Conservation (phyloP, 768 basidiomycete genomes). For the Mycena indigotica region DNA sequence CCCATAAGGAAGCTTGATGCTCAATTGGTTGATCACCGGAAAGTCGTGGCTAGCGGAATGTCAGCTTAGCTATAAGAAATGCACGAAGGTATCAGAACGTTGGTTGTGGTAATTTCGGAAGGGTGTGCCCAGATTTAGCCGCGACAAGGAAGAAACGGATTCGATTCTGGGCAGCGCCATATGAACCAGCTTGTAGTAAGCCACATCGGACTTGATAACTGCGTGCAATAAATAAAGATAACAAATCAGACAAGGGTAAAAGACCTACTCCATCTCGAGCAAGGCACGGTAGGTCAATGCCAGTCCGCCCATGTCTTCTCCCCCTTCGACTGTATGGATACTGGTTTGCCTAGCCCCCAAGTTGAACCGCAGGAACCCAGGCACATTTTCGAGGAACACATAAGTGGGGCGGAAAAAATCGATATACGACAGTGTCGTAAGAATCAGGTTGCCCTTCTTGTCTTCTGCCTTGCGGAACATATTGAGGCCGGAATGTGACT, state of each 20-base stretch:
- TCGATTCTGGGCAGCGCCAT: slow-evolving; percentile 59
- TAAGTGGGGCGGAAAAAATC: slow-evolving; percentile 47
- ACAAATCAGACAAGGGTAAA: not conserved
- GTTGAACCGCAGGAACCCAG: slow-evolving; percentile 48
- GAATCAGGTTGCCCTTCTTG: slow-evolving; percentile 65
- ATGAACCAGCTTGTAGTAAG: slow-evolving; percentile 55
- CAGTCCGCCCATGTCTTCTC: slow-evolving; percentile 72
- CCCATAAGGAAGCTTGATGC: slow-evolving; percentile 52
- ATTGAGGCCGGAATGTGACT: slow-evolving; percentile 73
- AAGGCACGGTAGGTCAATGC: slow-evolving; percentile 66
- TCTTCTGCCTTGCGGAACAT: slow-evolving; percentile 72
- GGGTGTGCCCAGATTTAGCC: slow-evolving; percentile 40
- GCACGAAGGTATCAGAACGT: slow-evolving; percentile 28
- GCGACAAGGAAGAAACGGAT: slow-evolving; percentile 58
- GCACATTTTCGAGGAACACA: slow-evolving; percentile 57
- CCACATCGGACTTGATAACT: slow-evolving; percentile 58
- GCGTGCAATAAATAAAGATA: slow-evolving; percentile 1
- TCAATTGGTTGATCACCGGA: slow-evolving; percentile 43
- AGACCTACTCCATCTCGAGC: slow-evolving; percentile 64
- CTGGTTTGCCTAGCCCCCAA: slow-evolving; percentile 44
- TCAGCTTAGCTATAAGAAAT: not conserved
- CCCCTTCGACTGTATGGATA: slow-evolving; percentile 55
- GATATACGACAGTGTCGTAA: slow-evolving; percentile 58
- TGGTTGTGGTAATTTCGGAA: slow-evolving; percentile 57
- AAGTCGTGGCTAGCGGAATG: slow-evolving; percentile 43